phyloP scores from a whole-genome alignment of 371 early-diverging fungal genomes.

The Thermomucor indicae-seudaticae region DNA sequence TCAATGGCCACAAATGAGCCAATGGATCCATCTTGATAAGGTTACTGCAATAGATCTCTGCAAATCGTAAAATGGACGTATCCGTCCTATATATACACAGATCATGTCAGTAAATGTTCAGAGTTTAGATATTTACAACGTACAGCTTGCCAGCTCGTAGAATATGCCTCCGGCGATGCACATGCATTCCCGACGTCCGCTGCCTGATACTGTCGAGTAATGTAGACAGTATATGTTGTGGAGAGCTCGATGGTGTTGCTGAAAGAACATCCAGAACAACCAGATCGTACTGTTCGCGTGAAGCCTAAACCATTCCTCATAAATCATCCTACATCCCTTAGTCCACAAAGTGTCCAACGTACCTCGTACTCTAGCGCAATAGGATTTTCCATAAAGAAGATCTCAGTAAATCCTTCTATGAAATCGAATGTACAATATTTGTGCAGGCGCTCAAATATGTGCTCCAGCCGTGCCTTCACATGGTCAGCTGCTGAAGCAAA shows the following conservation, averaged over 20 bases:
- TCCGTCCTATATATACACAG: constrained; percentile 40
- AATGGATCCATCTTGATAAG: constrained; percentile 45
- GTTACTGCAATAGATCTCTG: constrained; percentile 54
- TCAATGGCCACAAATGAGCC: constrained; percentile 62
- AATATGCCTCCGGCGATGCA: constrained; percentile 28
- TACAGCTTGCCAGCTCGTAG: constrained; percentile 58
- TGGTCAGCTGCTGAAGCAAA: constrained; percentile 47
- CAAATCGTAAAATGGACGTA: constrained; percentile 54
- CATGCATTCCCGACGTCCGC: constrained; percentile 47
- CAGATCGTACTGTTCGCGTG: constrained; percentile 21
- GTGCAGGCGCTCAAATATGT: constrained; percentile 55
- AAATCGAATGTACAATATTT: constrained; percentile 53
- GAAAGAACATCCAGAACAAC: constrained; percentile 48
- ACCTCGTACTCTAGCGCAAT: constrained; percentile 38
- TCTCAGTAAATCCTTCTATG: constrained; percentile 60
- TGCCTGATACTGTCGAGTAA: constrained; percentile 54
- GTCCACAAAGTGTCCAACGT: not conserved
- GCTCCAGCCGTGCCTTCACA: constrained; percentile 46
- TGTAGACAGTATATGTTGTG: constrained; percentile 50
- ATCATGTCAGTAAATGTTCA: too few species aligned
- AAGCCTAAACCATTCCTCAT: constrained; percentile 4
- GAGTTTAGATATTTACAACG: constrained; percentile 7
- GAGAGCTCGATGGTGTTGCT: constrained; percentile 47
- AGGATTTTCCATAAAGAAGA: constrained; percentile 61
- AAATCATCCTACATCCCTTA: not conserved